Conservation (phyloP, 2,329 filamentous ascomycete species). For the Cadophora sp. region DNA sequence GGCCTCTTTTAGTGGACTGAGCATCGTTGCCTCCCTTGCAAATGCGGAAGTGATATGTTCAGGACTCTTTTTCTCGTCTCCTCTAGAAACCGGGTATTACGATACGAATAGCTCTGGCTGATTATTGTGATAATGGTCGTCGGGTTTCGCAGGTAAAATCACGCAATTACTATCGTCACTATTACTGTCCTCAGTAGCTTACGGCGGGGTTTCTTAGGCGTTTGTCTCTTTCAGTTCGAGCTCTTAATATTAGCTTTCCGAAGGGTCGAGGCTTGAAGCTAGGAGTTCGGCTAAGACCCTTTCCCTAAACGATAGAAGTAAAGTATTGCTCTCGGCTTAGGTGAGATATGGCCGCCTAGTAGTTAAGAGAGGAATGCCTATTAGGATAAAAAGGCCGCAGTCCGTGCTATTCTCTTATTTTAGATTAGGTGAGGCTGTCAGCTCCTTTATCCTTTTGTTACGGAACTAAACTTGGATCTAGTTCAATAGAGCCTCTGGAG, state of each 20-base stretch:
- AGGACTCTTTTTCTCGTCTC: constrained; percentile 19
- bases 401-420: constrained; percentile 22
- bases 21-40: constrained; percentile 23
- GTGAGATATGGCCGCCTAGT: constrained; percentile 23
- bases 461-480: constrained; percentile 16
- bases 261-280: constrained; percentile 28
- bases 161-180: too few species aligned
- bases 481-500: constrained; percentile 14
- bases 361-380: constrained; percentile 25
- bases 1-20: constrained; percentile 26
- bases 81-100: not conserved
- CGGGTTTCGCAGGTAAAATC: not conserved
- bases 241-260: constrained; percentile 21
- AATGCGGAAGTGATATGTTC: constrained; percentile 22
- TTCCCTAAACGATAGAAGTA: constrained; percentile 27
- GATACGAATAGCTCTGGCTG: constrained; percentile 1
- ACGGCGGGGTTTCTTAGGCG: not conserved
- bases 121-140: constrained; percentile 6
- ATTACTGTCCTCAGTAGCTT: constrained; percentile 1
- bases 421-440: constrained; percentile 11
- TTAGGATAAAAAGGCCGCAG: constrained; percentile 29
- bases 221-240: constrained; percentile 21
- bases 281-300: constrained; percentile 29
- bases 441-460: constrained; percentile 5
- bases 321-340: constrained; percentile 22